Evolutionary conservation across 1,284 basidiomycete species (phyloP).

Genomic region (Chalciporus piperatoides): DNA sequence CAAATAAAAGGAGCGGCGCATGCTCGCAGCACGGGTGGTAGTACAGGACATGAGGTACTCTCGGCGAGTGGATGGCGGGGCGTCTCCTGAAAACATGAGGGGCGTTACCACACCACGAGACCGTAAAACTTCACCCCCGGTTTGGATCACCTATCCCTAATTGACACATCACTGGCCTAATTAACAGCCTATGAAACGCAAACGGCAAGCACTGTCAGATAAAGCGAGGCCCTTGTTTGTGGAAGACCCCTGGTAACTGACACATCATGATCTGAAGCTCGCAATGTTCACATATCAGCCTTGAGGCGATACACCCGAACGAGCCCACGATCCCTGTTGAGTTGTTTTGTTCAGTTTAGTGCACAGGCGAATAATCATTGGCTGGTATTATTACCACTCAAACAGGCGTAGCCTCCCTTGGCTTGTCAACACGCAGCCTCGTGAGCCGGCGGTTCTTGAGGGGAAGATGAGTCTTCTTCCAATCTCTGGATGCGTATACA

Average conservation of each 20-base stretch:
- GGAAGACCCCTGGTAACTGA: conserved; percentile 23
- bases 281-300: conserved; percentile 26
- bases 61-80: conserved; percentile 19
- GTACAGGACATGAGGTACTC: conserved; percentile 25
- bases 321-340: conserved; percentile 17
- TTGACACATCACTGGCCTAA: conserved; percentile 28
- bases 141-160: conserved; percentile 31
- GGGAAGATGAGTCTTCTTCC: not conserved
- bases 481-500: not conserved
- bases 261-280: conserved; percentile 16
- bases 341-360: conserved; percentile 10
- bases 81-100: conserved; percentile 21
- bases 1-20: conserved; percentile 31
- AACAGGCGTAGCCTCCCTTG: conserved; percentile 1
- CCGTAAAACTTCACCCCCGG: conserved; percentile 12
- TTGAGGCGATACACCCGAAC: conserved; percentile 25
- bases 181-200: conserved; percentile 33
- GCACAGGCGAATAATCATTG: conserved; percentile 21
- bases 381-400: conserved; percentile 28
- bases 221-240: conserved; percentile 21
- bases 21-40: conserved; percentile 23
- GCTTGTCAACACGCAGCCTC: conserved; percentile 1
- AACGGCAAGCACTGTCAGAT: conserved; percentile 25
- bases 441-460: conserved; percentile 13
- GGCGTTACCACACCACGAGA: conserved; percentile 26